Evolutionary conservation across 2,329 filamentous ascomycete genomes (phyloP).

Genomic region (Fusarium sp.): DNA sequence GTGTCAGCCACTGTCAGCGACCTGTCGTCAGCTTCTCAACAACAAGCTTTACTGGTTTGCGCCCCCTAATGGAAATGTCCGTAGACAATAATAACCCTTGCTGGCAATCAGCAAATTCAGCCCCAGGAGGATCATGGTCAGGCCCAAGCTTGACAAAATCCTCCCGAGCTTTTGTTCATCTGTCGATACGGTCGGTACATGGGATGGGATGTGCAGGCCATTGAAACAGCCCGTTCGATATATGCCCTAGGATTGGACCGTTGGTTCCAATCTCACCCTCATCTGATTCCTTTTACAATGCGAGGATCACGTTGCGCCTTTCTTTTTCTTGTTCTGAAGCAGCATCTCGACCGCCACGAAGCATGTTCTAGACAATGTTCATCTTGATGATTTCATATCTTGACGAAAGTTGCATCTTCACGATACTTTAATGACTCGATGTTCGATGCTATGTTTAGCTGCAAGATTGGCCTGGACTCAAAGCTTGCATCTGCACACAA

Average conservation of each 20-base stretch:
- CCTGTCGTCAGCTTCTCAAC: background rate
- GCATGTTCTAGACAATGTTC: background rate
- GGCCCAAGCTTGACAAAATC: background rate
- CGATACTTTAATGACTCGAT: background rate
- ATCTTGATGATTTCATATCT: background rate
- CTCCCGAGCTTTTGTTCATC: background rate
- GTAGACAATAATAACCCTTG: background rate
- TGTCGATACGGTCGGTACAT: background rate
- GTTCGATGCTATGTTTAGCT: slow-evolving; percentile 1
- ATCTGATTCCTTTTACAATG: background rate
- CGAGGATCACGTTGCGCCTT: background rate
- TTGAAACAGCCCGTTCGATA: background rate
- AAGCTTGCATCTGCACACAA: background rate
- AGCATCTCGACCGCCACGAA: background rate
- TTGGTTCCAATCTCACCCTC: background rate
- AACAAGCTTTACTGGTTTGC: slow-evolving; percentile 11
- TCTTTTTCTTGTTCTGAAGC: background rate
- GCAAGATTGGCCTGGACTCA: background rate
- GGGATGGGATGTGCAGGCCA: background rate
- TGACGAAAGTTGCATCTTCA: background rate
- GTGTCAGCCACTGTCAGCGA: background rate
- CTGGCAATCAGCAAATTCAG: slow-evolving; percentile 3
- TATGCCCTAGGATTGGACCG: background rate
- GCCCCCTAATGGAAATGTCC: slow-evolving; percentile 28
- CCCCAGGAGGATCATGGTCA: background rate